Evolutionary conservation across 148 eudicot species (phyloP).

Genomic region (Agrostemma githago): DNA sequence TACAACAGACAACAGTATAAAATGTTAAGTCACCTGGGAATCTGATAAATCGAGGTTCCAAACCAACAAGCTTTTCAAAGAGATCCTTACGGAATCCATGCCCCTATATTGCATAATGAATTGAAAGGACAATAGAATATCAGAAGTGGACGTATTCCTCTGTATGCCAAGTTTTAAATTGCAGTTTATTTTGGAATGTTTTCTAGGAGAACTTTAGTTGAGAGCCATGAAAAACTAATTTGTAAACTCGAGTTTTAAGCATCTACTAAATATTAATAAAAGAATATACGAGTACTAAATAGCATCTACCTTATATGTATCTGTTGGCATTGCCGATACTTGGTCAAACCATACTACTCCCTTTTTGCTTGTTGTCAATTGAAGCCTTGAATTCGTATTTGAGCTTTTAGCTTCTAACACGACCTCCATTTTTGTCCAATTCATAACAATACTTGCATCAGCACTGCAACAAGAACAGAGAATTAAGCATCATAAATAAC

Average conservation of each 20-base stretch:
- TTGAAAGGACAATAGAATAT: constrained; percentile 1
- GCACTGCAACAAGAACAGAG: constrained; percentile 36
- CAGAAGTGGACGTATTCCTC: background rate
- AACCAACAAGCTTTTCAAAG: constrained; percentile 58
- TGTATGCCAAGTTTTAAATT: background rate
- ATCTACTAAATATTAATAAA: background rate
- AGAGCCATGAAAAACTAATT: background rate
- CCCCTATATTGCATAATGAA: constrained; percentile 43
- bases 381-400: constrained; percentile 63
- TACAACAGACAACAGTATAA: background rate
- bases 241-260: background rate
- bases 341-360: constrained; percentile 86
- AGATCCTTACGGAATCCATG: constrained; percentile 91
- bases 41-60: constrained; percentile 83
- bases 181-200: background rate
- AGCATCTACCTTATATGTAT: constrained; percentile 63
- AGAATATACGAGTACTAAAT: background rate
- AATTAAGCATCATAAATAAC: constrained; percentile 1
- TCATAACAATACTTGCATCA: constrained; percentile 40
- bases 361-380: constrained; percentile 62
- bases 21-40: constrained; percentile 63
- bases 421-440: constrained; percentile 72
- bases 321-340: constrained; percentile 82
- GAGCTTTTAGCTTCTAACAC: constrained; percentile 54
- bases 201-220: background rate